These are phyloP conservation scores for Xylariomycetidae sp. DNA, from an alignment of 2,329 filamentous ascomycete species.

Conservation along the genomic window DNA sequence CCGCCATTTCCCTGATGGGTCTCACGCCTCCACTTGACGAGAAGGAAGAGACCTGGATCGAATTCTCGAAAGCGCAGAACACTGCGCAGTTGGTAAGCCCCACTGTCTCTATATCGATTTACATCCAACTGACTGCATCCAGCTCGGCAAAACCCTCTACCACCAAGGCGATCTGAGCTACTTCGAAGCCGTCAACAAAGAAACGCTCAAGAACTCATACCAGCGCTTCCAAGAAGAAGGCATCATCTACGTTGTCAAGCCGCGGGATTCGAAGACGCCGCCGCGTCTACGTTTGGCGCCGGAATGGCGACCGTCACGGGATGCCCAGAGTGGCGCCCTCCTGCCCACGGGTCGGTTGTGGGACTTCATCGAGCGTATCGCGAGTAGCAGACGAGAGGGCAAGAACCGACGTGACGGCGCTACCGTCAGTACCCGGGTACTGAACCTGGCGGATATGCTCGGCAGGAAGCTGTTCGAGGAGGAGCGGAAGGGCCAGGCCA, in stretches of 20 bases:
- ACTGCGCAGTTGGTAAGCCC: slow-evolving; percentile 68
- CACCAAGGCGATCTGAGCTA: slow-evolving; percentile 96
- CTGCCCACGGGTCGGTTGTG: slow-evolving; percentile 71
- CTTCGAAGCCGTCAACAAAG: slow-evolving; percentile 97
- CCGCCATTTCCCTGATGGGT: slow-evolving; percentile 80
- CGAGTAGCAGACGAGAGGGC: slow-evolving; percentile 75
- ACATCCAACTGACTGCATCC: slow-evolving; percentile 13
- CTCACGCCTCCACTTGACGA: slow-evolving; percentile 63
- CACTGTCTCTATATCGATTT: background rate
- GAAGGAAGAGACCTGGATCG: slow-evolving; percentile 69
- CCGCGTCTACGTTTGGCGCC: slow-evolving; percentile 62
- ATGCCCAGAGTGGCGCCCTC: slow-evolving; percentile 54
- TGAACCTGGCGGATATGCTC: slow-evolving; percentile 68
- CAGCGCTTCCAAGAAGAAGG: slow-evolving; percentile 84
- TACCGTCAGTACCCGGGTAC: slow-evolving; percentile 76
- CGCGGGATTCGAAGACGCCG: slow-evolving; percentile 56
- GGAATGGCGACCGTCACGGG: slow-evolving; percentile 68
- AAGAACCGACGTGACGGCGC: slow-evolving; percentile 94
- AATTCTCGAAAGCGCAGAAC: slow-evolving; percentile 70
- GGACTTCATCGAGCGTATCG: slow-evolving; percentile 88
- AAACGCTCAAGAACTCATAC: slow-evolving; percentile 92
- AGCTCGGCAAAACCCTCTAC: slow-evolving; percentile 93
- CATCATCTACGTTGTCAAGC: slow-evolving; percentile 71
- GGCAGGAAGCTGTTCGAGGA: slow-evolving; percentile 64
- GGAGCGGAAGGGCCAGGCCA: slow-evolving; percentile 32